Evolutionary conservation across 345 rosid species (phyloP).

Genomic region (Mallotus nudiflorus): DNA sequence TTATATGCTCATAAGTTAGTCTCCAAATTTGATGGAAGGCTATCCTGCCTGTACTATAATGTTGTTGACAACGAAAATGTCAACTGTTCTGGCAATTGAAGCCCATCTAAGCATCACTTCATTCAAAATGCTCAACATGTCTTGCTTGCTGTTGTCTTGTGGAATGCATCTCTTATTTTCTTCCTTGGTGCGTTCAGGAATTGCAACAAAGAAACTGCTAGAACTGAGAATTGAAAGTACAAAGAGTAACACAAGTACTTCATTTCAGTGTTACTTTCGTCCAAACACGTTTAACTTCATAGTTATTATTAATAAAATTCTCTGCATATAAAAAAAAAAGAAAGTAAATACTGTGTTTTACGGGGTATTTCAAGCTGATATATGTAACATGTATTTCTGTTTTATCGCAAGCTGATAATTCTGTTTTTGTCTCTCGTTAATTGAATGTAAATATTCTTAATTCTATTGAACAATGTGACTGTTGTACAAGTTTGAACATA

Average conservation of each 20-base stretch:
- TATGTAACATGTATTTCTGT: not conserved
- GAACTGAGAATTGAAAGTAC: not conserved
- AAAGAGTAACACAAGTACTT: too few relatives aligned
- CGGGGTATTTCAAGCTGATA: not conserved
- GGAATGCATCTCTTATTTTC: not conserved
- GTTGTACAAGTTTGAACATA: not conserved
- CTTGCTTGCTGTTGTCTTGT: too few relatives aligned
- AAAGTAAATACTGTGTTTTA: not conserved
- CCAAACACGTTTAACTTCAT: too few relatives aligned
- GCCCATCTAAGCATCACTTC: not conserved
- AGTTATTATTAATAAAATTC: too few relatives aligned
- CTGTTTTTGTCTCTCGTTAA: not conserved
- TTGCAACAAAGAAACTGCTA: constrained; percentile 6
- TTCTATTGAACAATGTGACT: not conserved
- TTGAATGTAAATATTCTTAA: not conserved
- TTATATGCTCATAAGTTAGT: constrained; percentile 63
- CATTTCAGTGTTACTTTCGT: too few relatives aligned
- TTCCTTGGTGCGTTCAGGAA: not conserved
- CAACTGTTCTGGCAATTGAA: constrained; percentile 41
- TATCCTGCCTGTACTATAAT: constrained; percentile 75
- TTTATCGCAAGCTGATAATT: not conserved
- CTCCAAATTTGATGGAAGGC: constrained; percentile 75
- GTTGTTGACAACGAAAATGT: constrained; percentile 43
- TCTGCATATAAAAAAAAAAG: too few relatives aligned
- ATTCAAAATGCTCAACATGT: too few relatives aligned